Percentiles rank a stretch among this genome's conserved stretches.
Conservation (phyloP, 1,284 basidiomycete species). For the Agroathelia rolfsii region DNA sequence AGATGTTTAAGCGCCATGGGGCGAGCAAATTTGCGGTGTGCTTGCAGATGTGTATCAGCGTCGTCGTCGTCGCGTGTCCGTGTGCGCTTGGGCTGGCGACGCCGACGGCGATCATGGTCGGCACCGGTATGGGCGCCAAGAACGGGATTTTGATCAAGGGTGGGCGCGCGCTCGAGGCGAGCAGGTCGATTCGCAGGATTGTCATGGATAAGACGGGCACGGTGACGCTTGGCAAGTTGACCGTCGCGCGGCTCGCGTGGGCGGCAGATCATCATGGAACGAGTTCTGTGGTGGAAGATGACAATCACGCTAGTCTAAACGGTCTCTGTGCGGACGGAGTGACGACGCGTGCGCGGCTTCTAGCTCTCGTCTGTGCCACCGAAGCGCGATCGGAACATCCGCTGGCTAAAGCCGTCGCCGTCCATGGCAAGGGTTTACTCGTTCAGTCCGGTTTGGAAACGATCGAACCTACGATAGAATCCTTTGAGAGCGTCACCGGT, state of each 20-base stretch:
- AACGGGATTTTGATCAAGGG: constrained; percentile 99
- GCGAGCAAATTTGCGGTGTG: constrained; percentile 86
- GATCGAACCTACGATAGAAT: constrained; percentile 35
- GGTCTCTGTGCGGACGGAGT: constrained; percentile 55
- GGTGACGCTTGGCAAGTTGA: constrained; percentile 80
- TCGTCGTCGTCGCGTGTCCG: constrained; percentile 97
- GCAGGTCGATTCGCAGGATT: constrained; percentile 71
- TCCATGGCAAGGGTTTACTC: constrained; percentile 67
- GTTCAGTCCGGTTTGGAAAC: constrained; percentile 28
- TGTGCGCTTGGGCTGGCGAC: constrained; percentile 95
- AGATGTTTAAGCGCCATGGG: constrained; percentile 78
- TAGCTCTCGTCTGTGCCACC: constrained; percentile 77
- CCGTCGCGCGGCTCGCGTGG: constrained; percentile 73
- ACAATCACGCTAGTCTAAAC: constrained; percentile 34
- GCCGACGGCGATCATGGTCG: constrained; percentile 99
- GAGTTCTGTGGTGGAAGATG: constrained; percentile 37
- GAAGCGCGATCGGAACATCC: constrained; percentile 95
- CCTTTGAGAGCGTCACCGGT: constrained; percentile 85
- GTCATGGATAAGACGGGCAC: constrained; percentile 98
- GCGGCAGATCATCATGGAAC: constrained; percentile 36
- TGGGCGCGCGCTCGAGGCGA: constrained; percentile 88
- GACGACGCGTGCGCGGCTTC: constrained; percentile 51
- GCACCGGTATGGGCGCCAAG: constrained; percentile 93
- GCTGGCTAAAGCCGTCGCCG: constrained; percentile 84
- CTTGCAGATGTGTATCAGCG: constrained; percentile 95